A percentile compares a stretch with the other conserved stretches of the same genome.
These are phyloP conservation scores for Eutrema heterophyllum DNA, from an alignment of 345 rosid species.

Conservation along the genomic window DNA sequence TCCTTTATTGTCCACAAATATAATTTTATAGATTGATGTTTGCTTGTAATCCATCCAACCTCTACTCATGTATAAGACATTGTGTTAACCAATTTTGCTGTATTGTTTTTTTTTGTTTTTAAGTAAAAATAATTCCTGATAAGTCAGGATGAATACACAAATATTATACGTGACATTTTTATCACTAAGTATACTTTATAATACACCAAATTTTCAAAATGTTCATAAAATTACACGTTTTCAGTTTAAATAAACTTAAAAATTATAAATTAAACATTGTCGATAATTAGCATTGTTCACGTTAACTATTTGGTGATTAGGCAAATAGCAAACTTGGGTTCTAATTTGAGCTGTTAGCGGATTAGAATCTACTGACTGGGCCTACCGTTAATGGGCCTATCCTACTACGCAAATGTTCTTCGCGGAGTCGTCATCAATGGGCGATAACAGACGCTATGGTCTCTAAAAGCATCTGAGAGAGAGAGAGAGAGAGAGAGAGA, in stretches of 20 bases:
- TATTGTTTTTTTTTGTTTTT: neutral
- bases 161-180: too few relatives aligned
- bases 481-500: constrained; percentile 2
- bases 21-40: neutral
- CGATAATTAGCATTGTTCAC: too few relatives aligned
- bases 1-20: neutral
- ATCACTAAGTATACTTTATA: too few relatives aligned
- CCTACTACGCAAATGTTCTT: neutral
- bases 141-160: too few relatives aligned
- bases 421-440: constrained; percentile 1
- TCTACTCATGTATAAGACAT: neutral
- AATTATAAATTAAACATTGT: too few relatives aligned
- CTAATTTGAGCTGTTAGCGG: too few relatives aligned
- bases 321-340: too few relatives aligned
- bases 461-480: neutral
- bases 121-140: too few relatives aligned
- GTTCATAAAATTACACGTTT: too few relatives aligned
- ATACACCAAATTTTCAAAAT: too few relatives aligned
- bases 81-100: neutral
- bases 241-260: too few relatives aligned
- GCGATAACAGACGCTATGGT: neutral
- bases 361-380: neutral
- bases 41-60: neutral
- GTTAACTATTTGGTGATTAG: too few relatives aligned
- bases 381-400: constrained; percentile 3